A percentile compares a stretch with the other conserved stretches of the same genome.
phyloP scores from a whole-genome alignment of 163 green algal species.

The Scenedesmus sp. region DNA sequence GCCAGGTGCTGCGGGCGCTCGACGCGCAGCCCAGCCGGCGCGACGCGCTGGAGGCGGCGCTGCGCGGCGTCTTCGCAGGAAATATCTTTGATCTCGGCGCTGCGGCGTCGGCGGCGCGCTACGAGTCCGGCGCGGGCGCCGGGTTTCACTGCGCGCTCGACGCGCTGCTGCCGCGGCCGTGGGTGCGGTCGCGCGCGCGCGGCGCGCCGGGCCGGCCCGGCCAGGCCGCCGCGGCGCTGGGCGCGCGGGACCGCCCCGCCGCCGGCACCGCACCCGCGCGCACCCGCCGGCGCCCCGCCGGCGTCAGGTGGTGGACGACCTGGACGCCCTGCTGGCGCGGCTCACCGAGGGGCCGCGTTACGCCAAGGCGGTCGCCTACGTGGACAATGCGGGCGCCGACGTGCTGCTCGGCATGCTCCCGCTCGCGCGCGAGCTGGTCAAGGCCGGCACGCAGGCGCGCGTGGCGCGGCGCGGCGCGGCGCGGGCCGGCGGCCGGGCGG shows the following conservation, averaged over 20 bases:
- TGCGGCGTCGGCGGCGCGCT: conserved; percentile 56
- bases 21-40: conserved; percentile 40
- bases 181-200: conserved; percentile 21
- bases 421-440: conserved; percentile 90
- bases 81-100: conserved; percentile 91
- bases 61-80: conserved; percentile 82
- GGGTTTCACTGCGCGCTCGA: conserved; percentile 51
- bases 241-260: too few relatives aligned
- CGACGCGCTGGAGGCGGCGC: conserved; percentile 52
- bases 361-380: conserved; percentile 74
- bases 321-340: conserved; percentile 50
- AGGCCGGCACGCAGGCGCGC: conserved; percentile 73
- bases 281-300: too few relatives aligned
- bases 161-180: conserved; percentile 59
- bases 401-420: conserved; percentile 95
- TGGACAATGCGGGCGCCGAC: conserved; percentile 95
- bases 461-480: too few relatives aligned
- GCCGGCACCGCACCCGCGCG: too few relatives aligned
- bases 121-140: conserved; percentile 44
- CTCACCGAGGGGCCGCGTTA: conserved; percentile 38
- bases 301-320: conserved; percentile 66
- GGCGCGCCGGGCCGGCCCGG: not conserved
- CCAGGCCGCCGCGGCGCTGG: too few relatives aligned
- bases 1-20: conserved; percentile 52
- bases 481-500: too few relatives aligned